Evolutionary conservation across 2,329 filamentous ascomycete species (phyloP).

Genomic region (Sodiomyces alkalinus): DNA sequence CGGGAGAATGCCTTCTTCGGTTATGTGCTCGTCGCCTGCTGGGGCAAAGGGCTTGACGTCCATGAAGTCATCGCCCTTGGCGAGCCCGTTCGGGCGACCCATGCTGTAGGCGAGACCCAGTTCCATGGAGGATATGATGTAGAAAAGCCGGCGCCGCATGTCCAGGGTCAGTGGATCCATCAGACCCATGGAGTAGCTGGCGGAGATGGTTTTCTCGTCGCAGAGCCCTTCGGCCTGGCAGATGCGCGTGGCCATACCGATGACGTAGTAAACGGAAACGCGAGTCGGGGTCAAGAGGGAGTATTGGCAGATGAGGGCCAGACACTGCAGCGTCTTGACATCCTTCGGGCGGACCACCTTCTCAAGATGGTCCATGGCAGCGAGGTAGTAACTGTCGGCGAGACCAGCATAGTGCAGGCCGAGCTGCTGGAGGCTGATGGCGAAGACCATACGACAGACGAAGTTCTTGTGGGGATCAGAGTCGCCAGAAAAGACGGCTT

Average conservation of each 20-base stretch:
- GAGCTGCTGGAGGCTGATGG: slow-evolving; percentile 87
- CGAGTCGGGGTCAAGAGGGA: slow-evolving; percentile 83
- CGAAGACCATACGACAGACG: slow-evolving; percentile 77
- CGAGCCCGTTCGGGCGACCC: slow-evolving; percentile 74
- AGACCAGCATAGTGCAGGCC: slow-evolving; percentile 81
- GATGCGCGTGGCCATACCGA: slow-evolving; percentile 75
- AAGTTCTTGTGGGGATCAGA: slow-evolving; percentile 76
- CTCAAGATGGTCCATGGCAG: slow-evolving; percentile 74
- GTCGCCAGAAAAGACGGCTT: slow-evolving; percentile 66
- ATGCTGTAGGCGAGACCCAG: slow-evolving; percentile 76
- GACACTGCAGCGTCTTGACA: slow-evolving; percentile 76
- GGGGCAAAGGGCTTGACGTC: slow-evolving; percentile 75
- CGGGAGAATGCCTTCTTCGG: slow-evolving; percentile 54
- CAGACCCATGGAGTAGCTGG: slow-evolving; percentile 40
- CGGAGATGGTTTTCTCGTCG: slow-evolving; percentile 74
- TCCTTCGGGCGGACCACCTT: slow-evolving; percentile 78
- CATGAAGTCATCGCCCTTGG: slow-evolving; percentile 66
- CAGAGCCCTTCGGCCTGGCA: slow-evolving; percentile 79
- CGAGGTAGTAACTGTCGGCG: slow-evolving; percentile 88
- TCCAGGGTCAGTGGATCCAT: slow-evolving; percentile 66
- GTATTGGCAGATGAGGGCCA: slow-evolving; percentile 77
- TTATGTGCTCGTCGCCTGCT: slow-evolving; percentile 74
- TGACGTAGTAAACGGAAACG: slow-evolving; percentile 84
- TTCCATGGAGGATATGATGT: slow-evolving; percentile 82
- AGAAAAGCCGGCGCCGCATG: slow-evolving; percentile 75